Conservation (phyloP, 768 basidiomycete genomes). For the Hebeloma cylindrosporum region DNA sequence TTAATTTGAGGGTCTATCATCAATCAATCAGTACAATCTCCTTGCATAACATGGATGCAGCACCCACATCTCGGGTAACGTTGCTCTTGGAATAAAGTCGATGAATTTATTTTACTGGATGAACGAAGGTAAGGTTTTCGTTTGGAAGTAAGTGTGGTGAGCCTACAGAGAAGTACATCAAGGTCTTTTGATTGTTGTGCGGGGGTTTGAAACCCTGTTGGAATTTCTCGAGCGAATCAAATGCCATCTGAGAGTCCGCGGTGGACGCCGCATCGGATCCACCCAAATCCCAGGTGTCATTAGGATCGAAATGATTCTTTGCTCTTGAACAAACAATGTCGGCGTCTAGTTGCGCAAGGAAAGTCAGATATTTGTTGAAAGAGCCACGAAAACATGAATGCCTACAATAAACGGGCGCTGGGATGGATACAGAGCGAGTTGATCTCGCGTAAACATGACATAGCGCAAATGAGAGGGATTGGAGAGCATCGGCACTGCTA, state of each 20-base stretch:
- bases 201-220: slow-evolving; percentile 49
- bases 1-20: no score
- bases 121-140: no score
- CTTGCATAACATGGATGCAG: no score
- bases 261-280: slow-evolving; percentile 40
- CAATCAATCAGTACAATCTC: no score
- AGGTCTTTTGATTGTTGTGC: slow-evolving; percentile 29
- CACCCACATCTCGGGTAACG: no score
- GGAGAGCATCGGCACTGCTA: slow-evolving; percentile 62
- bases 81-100: no score
- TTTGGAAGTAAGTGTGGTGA: no score
- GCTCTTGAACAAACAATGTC: slow-evolving; percentile 58
- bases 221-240: slow-evolving; percentile 44
- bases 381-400: background rate
- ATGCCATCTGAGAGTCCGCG: slow-evolving; percentile 30
- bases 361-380: background rate
- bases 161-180: slow-evolving; percentile 45
- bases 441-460: slow-evolving; percentile 64
- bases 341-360: slow-evolving; percentile 48
- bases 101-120: no score
- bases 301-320: slow-evolving; percentile 43
- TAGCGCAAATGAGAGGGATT: slow-evolving; percentile 66
- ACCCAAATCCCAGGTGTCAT: slow-evolving; percentile 37
- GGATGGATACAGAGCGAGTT: slow-evolving; percentile 80
- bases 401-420: slow-evolving; percentile 81